Conservation (phyloP, 176 grass and related monocot genomes). For the Melocanna baccifera region DNA sequence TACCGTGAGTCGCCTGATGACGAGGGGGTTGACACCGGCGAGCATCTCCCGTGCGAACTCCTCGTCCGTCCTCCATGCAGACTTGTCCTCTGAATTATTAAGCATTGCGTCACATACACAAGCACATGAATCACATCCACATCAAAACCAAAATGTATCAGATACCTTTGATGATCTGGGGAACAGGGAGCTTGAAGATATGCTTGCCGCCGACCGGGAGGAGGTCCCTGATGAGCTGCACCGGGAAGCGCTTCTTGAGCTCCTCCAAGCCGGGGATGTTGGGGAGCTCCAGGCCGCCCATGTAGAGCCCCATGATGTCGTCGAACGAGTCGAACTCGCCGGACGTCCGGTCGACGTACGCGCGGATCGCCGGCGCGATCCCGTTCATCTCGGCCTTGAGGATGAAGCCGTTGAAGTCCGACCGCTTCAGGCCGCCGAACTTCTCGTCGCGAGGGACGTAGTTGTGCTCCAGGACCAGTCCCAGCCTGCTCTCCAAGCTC, state of each 20-base stretch:
- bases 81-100: conserved; percentile 29
- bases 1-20: conserved; percentile 60
- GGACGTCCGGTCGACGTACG: conserved; percentile 32
- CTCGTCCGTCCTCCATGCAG: conserved; percentile 80
- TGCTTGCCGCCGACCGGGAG: conserved; percentile 46
- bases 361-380: conserved; percentile 40
- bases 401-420: conserved; percentile 30
- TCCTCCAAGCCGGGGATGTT: conserved; percentile 38
- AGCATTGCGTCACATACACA: no score
- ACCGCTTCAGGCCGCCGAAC: conserved; percentile 59
- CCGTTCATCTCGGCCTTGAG: conserved; percentile 46
- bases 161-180: conserved; percentile 53
- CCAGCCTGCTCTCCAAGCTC: conserved; percentile 49
- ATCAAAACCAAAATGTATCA: no score
- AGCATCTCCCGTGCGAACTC: no score
- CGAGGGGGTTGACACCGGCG: conserved; percentile 70
- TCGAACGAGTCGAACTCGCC: conserved; percentile 66
- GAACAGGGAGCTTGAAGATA: conserved; percentile 48
- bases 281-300: conserved; percentile 46
- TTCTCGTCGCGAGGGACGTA: conserved; percentile 71
- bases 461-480: conserved; percentile 36
- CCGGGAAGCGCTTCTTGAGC: conserved; percentile 37
- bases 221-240: conserved; percentile 60
- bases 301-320: conserved; percentile 51
- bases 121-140: background rate